phyloP scores from a whole-genome alignment of 345 rosid species.

The Linum lewisii region DNA sequence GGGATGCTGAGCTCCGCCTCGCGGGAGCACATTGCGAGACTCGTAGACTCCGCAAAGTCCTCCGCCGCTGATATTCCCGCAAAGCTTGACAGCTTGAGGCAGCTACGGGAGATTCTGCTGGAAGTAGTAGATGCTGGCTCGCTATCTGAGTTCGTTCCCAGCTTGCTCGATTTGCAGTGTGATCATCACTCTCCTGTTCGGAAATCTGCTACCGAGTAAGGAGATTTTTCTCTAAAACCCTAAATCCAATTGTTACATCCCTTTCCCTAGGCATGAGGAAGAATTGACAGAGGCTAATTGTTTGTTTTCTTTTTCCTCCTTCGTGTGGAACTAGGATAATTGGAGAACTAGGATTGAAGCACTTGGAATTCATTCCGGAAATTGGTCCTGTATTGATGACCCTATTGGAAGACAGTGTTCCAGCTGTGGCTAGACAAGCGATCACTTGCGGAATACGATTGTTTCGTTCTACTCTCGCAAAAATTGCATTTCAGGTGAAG shows the following conservation, averaged over 20 bases:
- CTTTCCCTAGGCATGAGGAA: background rate
- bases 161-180: background rate
- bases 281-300: too few relatives aligned
- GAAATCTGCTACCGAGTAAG: background rate
- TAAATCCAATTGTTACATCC: background rate
- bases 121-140: background rate
- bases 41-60: background rate
- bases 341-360: constrained; percentile 70
- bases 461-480: constrained; percentile 53
- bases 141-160: background rate
- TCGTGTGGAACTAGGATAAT: constrained; percentile 38
- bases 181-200: background rate
- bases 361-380: constrained; percentile 62
- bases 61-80: background rate
- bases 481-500: constrained; percentile 59
- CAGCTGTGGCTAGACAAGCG: constrained; percentile 86
- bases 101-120: background rate
- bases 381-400: constrained; percentile 62
- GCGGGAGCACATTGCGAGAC: background rate
- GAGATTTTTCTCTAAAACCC: constrained; percentile 8
- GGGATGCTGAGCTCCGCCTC: background rate
- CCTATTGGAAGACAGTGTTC: constrained; percentile 61
- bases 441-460: constrained; percentile 52
- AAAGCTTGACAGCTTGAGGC: background rate
- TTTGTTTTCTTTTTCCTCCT: too few relatives aligned